Percentiles rank a stretch among this genome's conserved stretches.
phyloP scores from a whole-genome alignment of 1,284 basidiomycete genomes.

The Volvariella surrecta region DNA sequence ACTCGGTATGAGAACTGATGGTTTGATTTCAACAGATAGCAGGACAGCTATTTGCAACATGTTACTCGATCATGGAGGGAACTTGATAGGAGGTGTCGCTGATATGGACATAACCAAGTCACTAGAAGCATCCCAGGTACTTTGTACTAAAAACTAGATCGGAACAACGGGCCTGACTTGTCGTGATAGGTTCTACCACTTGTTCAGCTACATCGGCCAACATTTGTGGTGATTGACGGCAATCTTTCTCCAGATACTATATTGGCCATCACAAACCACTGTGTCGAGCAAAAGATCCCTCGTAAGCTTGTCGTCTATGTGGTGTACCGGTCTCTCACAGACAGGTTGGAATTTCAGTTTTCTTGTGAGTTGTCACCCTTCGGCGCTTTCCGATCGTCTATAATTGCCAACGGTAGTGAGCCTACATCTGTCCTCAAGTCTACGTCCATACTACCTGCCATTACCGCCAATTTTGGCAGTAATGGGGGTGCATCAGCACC shows the following conservation, averaged over 20 bases:
- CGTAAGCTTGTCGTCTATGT: slow-evolving; percentile 33
- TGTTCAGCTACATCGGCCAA: slow-evolving; percentile 37
- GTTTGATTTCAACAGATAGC: slow-evolving; percentile 42
- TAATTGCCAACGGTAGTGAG: slow-evolving; percentile 38
- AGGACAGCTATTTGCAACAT: slow-evolving; percentile 82
- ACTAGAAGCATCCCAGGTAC: slow-evolving; percentile 41
- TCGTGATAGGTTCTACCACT: slow-evolving; percentile 35
- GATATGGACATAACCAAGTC: slow-evolving; percentile 78
- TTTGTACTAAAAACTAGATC: slow-evolving; percentile 5
- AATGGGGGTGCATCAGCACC: slow-evolving; percentile 25
- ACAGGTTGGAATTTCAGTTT: slow-evolving; percentile 37
- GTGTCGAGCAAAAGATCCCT: slow-evolving; percentile 34
- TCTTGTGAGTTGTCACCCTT: slow-evolving; percentile 42
- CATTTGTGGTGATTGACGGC: slow-evolving; percentile 74
- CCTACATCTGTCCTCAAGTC: slow-evolving; percentile 87
- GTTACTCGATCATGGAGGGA: slow-evolving; percentile 66
- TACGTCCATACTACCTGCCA: slow-evolving; percentile 56
- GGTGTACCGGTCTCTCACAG: slow-evolving; percentile 5
- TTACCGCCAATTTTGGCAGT: slow-evolving; percentile 26
- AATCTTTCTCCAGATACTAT: slow-evolving; percentile 63
- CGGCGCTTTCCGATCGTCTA: not conserved
- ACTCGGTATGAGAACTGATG: slow-evolving; percentile 78
- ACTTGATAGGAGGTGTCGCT: slow-evolving; percentile 78
- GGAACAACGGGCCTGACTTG: slow-evolving; percentile 3
- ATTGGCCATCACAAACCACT: slow-evolving; percentile 39